A percentile compares a stretch with the other conserved stretches of the same genome.
These are phyloP conservation scores for Canariomyces notabilis DNA, from an alignment of 2,329 filamentous ascomycete genomes.

Conservation along the genomic window DNA sequence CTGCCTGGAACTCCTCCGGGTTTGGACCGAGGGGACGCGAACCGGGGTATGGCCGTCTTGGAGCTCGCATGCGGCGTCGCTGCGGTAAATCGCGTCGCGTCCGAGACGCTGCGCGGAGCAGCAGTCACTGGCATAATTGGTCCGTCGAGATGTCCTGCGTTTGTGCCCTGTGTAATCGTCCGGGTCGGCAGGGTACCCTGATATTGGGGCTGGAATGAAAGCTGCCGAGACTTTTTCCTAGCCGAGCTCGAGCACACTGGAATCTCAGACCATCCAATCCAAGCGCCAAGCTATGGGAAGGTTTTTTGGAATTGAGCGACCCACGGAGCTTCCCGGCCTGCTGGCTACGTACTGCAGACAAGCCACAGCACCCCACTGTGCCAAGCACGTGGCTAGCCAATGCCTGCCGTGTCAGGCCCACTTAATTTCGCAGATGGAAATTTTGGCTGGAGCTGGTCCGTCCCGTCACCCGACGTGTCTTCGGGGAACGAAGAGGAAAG, in stretches of 20 bases:
- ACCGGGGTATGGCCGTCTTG: slow-evolving; percentile 40
- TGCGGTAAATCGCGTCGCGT: slow-evolving; percentile 74
- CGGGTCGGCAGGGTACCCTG: neutral
- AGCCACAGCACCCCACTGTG: slow-evolving; percentile 10
- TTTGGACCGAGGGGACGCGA: slow-evolving; percentile 14
- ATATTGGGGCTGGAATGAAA: slow-evolving; percentile 1
- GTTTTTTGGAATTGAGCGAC: slow-evolving; percentile 19
- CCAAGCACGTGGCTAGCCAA: slow-evolving; percentile 7
- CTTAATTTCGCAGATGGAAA: slow-evolving; percentile 15
- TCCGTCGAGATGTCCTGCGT: neutral
- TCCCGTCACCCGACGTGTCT: slow-evolving; percentile 8
- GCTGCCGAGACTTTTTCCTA: slow-evolving; percentile 10
- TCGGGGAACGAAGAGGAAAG: slow-evolving; percentile 3
- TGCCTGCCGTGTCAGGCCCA: slow-evolving; percentile 3
- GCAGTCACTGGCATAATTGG: slow-evolving; percentile 13
- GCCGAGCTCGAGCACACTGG: slow-evolving; percentile 9
- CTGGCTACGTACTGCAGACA: slow-evolving; percentile 1
- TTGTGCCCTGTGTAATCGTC: neutral
- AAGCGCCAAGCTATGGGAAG: slow-evolving; percentile 20
- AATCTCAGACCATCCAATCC: slow-evolving; percentile 19
- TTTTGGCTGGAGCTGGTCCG: slow-evolving; percentile 20
- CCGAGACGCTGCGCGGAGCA: slow-evolving; percentile 62
- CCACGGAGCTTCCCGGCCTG: too few species aligned
- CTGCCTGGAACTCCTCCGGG: slow-evolving; percentile 1
- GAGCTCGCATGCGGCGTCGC: slow-evolving; percentile 66